Conservation (phyloP, 2,329 filamentous ascomycete species). For the Fusarium beomiforme region DNA sequence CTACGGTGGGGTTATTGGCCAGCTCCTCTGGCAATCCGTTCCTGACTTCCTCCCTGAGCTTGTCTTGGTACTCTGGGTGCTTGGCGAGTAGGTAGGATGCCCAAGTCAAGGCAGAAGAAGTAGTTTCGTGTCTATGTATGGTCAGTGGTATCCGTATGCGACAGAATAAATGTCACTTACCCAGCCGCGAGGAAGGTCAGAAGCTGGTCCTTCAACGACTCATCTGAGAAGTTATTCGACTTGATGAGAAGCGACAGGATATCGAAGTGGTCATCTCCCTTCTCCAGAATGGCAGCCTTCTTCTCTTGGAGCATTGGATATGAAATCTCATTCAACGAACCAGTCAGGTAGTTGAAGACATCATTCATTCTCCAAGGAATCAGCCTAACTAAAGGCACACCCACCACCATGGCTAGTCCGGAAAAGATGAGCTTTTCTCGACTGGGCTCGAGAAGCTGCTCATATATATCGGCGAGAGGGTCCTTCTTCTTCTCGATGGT, state of each 20-base stretch:
- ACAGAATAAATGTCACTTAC: background rate
- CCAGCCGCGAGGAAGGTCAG: slow-evolving; percentile 62
- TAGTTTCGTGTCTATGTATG: slow-evolving; percentile 27
- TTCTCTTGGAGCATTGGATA: slow-evolving; percentile 54
- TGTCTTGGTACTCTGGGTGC: slow-evolving; percentile 25
- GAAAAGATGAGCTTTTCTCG: slow-evolving; percentile 56
- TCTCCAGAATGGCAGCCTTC: slow-evolving; percentile 56
- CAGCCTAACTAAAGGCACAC: slow-evolving; percentile 8
- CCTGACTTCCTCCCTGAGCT: slow-evolving; percentile 27
- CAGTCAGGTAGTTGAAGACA: slow-evolving; percentile 21
- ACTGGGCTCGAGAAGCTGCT: slow-evolving; percentile 57
- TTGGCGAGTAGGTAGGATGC: slow-evolving; percentile 34
- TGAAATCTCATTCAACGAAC: slow-evolving; percentile 18
- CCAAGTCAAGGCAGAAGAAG: slow-evolving; percentile 34
- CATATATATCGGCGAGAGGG: slow-evolving; percentile 57
- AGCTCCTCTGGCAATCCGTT: background rate
- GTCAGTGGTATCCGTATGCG: background rate
- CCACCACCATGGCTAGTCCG: slow-evolving; percentile 24
- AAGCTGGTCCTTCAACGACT: slow-evolving; percentile 63
- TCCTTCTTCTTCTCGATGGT: slow-evolving; percentile 50
- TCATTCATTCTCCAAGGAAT: slow-evolving; percentile 38
- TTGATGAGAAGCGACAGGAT: slow-evolving; percentile 69
- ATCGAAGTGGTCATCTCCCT: slow-evolving; percentile 63
- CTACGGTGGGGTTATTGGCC: slow-evolving; percentile 27
- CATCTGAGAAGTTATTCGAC: slow-evolving; percentile 62